Conservation (phyloP, 257 asterid species). For the Scutellaria minor region DNA sequence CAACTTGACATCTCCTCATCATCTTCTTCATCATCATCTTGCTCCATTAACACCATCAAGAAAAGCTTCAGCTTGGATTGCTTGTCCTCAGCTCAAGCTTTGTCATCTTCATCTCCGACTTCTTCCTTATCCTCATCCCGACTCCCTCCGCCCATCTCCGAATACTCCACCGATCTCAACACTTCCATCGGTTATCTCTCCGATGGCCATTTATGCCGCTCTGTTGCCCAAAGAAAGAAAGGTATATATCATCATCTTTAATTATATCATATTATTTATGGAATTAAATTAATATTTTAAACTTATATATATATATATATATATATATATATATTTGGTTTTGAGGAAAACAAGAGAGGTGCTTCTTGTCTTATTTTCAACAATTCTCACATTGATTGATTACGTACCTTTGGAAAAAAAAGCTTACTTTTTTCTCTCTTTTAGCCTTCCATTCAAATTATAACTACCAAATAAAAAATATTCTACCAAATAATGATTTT, state of each 20-base stretch:
- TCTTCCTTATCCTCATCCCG: slow-evolving; percentile 47
- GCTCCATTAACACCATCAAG: slow-evolving; percentile 45
- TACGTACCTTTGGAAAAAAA: too few relatives aligned
- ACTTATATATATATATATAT: too few relatives aligned
- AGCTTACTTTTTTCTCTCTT: too few relatives aligned
- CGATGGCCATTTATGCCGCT: slow-evolving; percentile 48
- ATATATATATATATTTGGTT: too few relatives aligned
- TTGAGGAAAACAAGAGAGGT: too few relatives aligned
- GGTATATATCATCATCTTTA: slow-evolving; percentile 39
- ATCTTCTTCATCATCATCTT: slow-evolving; percentile 6
- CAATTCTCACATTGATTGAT: too few relatives aligned
- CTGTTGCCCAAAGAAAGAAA: slow-evolving; percentile 59
- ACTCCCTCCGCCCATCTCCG: slow-evolving; percentile 32
- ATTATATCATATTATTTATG: too few relatives aligned
- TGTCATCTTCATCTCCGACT: slow-evolving; percentile 30
- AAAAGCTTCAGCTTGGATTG: slow-evolving; percentile 81
- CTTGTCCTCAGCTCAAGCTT: slow-evolving; percentile 39
- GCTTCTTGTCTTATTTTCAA: too few relatives aligned
- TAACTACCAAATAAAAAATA: too few relatives aligned
- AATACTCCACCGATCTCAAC: slow-evolving; percentile 36
- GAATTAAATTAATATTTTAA: too few relatives aligned
- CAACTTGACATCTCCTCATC: slow-evolving; percentile 50
- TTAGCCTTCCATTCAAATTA: too few relatives aligned
- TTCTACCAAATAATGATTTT: too few relatives aligned
- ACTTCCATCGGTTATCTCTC: slow-evolving; percentile 57